These are phyloP conservation scores for Huntiella abstrusa DNA, from an alignment of 2,329 filamentous ascomycete genomes.

Conservation along the genomic window DNA sequence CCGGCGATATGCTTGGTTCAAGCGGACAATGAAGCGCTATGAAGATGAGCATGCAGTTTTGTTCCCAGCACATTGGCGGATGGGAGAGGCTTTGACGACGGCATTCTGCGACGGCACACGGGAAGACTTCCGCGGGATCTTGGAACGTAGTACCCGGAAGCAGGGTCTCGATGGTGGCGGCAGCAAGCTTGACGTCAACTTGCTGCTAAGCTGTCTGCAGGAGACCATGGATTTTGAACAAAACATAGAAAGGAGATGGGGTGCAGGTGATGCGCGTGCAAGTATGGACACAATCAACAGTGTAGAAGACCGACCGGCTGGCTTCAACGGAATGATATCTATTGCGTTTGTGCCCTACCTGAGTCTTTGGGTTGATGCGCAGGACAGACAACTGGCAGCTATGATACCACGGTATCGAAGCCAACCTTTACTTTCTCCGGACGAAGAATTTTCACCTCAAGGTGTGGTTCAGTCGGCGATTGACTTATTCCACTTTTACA, in stretches of 20 bases:
- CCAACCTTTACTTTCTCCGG: slow-evolving; percentile 59
- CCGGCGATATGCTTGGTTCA: slow-evolving; percentile 88
- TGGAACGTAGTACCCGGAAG: slow-evolving; percentile 71
- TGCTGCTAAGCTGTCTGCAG: slow-evolving; percentile 74
- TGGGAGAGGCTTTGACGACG: slow-evolving; percentile 76
- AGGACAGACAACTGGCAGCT: slow-evolving; percentile 68
- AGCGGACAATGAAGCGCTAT: slow-evolving; percentile 84
- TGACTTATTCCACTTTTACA: slow-evolving; percentile 94
- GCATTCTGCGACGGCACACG: slow-evolving; percentile 89
- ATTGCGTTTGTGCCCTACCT: slow-evolving; percentile 95
- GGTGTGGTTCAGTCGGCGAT: slow-evolving; percentile 86
- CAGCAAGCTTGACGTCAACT: slow-evolving; percentile 70
- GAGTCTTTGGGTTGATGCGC: slow-evolving; percentile 90
- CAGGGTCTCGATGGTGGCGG: slow-evolving; percentile 38
- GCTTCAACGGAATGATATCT: slow-evolving; percentile 80
- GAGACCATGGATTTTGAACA: slow-evolving; percentile 97
- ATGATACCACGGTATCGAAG: slow-evolving; percentile 78
- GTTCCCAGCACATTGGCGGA: slow-evolving; percentile 75
- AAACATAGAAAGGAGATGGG: slow-evolving; percentile 64
- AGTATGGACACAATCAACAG: slow-evolving; percentile 85
- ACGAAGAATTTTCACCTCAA: slow-evolving; percentile 84
- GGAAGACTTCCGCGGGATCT: slow-evolving; percentile 85
- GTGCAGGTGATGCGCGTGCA: slow-evolving; percentile 45
- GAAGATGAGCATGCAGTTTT: slow-evolving; percentile 81
- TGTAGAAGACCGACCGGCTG: slow-evolving; percentile 52